A percentile compares a stretch with the other conserved stretches of the same genome.
phyloP scores from a whole-genome alignment of 139 green algal species.

The Chlorella ohadii region DNA sequence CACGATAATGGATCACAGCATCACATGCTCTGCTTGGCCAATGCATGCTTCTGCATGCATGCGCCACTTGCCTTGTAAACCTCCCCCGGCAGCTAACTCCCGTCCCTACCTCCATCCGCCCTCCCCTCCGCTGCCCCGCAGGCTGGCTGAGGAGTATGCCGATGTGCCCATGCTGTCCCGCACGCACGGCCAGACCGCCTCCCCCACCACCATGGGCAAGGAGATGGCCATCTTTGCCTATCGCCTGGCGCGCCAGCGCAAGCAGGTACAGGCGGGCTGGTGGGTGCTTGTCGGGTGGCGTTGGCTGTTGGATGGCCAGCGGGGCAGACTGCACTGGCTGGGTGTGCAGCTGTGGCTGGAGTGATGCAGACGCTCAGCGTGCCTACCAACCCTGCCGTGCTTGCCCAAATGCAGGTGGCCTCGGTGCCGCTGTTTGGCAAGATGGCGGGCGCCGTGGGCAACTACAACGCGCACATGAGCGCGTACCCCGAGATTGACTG shows the following conservation, averaged over 20 bases:
- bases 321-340: neutral
- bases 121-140: neutral
- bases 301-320: neutral
- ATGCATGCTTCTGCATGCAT: neutral
- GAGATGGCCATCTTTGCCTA: constrained; percentile 98
- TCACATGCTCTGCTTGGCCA: too few relatives aligned
- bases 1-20: too few relatives aligned
- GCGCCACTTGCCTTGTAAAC: neutral
- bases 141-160: constrained; percentile 82
- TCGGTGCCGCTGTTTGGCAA: constrained; percentile 86
- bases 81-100: too few relatives aligned
- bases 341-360: too few relatives aligned
- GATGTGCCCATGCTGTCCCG: constrained; percentile 94
- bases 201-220: constrained; percentile 98
- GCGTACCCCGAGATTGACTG: constrained; percentile 97
- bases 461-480: constrained; percentile 98
- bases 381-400: neutral
- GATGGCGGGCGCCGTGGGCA: constrained; percentile 97
- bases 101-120: too few relatives aligned
- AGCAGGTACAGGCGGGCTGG: constrained; percentile 50
- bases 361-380: neutral
- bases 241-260: constrained; percentile 75
- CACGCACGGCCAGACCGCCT: constrained; percentile 98
- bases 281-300: neutral
- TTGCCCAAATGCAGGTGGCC: constrained; percentile 45